Conservation (phyloP, 73 alveolate species). For the Uronychia binucleata region DNA sequence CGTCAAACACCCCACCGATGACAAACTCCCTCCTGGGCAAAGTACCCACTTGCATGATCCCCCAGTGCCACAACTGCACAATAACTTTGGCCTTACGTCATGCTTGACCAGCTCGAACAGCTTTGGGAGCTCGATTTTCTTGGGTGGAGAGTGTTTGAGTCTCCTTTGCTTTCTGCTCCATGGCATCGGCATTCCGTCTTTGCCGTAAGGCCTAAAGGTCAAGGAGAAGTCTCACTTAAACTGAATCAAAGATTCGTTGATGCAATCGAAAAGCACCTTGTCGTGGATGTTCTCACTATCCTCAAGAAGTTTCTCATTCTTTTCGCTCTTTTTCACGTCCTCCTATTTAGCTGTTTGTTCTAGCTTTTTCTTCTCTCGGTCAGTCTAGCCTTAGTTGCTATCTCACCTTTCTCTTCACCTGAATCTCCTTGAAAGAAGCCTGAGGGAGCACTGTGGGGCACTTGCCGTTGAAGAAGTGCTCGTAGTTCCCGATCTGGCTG, state of each 20-base stretch:
- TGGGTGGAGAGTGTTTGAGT: constrained; percentile 25
- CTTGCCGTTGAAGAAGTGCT: constrained; percentile 27
- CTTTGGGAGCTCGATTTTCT: constrained; percentile 26
- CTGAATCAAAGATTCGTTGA: constrained; percentile 76
- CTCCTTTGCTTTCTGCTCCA: constrained; percentile 53
- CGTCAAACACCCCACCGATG: constrained; percentile 49
- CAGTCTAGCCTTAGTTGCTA: background rate
- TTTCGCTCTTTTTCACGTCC: background rate
- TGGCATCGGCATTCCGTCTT: constrained; percentile 68
- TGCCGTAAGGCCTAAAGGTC: constrained; percentile 73
- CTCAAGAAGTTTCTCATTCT: constrained; percentile 35
- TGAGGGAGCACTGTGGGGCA: constrained; percentile 49
- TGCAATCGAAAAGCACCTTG: constrained; percentile 77
- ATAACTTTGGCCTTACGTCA: constrained; percentile 8
- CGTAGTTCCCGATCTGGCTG: constrained; percentile 16
- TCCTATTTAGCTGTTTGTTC: background rate
- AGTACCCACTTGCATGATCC: constrained; percentile 60
- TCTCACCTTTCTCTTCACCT: constrained; percentile 40
- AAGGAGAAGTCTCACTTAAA: constrained; percentile 29
- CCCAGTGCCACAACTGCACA: constrained; percentile 33
- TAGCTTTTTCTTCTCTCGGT: background rate
- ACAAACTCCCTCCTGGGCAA: constrained; percentile 44
- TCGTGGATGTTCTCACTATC: constrained; percentile 62
- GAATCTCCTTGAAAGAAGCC: constrained; percentile 43
- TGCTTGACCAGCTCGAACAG: constrained; percentile 38